Base-by-base conservation (phyloP, 2,329 filamentous ascomycete genomes). In the Fusarium redolens region DNA sequence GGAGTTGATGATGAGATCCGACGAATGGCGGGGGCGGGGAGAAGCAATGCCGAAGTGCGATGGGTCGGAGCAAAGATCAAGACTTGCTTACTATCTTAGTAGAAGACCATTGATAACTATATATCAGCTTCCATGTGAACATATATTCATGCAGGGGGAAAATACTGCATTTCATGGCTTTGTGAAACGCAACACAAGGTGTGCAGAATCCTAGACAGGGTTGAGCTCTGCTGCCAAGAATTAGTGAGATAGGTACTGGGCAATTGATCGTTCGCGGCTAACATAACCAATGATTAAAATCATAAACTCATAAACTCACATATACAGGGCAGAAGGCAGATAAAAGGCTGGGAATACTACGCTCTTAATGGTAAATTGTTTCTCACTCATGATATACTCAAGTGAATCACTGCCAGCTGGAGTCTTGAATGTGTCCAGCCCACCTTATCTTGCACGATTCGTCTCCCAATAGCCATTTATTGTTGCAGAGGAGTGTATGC, bases 1-100 rank as follows among this genome's bases (percentile, higher is more conserved):
- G 56, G 67, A 67, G 67, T 58, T 55, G 44, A 67, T 65, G 45
- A 65, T 70, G 70, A 67, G 70, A 66, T 70, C n/a, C 37, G 37
- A 43, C 35, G 37, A 54, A 58, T 62, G 69, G 70, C 70, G 70
- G 70, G 54, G 50, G 58, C 65, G 70, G 70, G 61, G 70, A 57
- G 45, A 48, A 70, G 55, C 51, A 50, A 72, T 44, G 70, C 43
- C 69, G 56, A 66, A 55, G 61, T 58, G 69, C 56, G 52, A 72
- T 45, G 45, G 51, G 33, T 66, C 70, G 65, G 70, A 58, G 31
- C 35, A 56, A 67, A 50, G 55, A 50, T 33, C 22, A 45, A 52
- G 44, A 48, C 35, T 51, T 73, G 61, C 70, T 72, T 73, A 73
- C 61, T 51, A 14, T 20, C 33, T 28, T 22, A 37, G 22, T 17